Evolutionary conservation across 139 green algal genomes (phyloP), one percentile per base, ranked within the genome.

Genomic region (Micractinium conductrix): DNA sequence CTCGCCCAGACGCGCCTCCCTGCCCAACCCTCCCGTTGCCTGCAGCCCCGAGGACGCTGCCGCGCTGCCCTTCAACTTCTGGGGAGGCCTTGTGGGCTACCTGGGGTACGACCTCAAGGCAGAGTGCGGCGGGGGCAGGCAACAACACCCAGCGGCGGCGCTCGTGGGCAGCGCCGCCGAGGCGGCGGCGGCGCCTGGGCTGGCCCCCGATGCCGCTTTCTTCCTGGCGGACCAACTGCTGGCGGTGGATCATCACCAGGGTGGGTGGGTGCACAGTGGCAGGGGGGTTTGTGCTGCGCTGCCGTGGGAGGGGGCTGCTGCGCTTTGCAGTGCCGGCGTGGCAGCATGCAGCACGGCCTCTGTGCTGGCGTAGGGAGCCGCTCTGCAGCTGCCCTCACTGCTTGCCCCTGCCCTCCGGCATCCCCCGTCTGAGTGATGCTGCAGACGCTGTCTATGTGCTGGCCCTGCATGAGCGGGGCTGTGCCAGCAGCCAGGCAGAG

Each of bases 51-150:
- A 78, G 22, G 83, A 80, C 2, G 67, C 62, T 19, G 60, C 50
- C 5, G 74, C 86, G 28, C 92, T 99, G 78, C 96, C 96, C 0
- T 99, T 99, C 85, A 93, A 98, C 87, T 98, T 99, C 74, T 96
- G 92, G 89, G 95, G 97, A 37, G 97, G 97, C 1, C 93, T 94
- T 38, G 95, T 99, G 17, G 97, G 97, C 24, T 99, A 98, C 88
- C 83, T 99, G n/a, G 97, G 96, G 10, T 99, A 99, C 87, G 97
- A 99, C 89, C 92, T 99, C 14, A 97, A 97, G 86, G 92, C 90
- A 0, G 92, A 98, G 92, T 96, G 93, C 83, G 93, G 92, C 0
- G 92, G 87, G 0, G 26, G 24, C 73, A 79, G 43, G 88, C 85
- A 35, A 26, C 55, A 37, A 19, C 28, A 22, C 42, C 12, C 35